Evolutionary conservation across 1,284 basidiomycete species (phyloP).

Genomic region (Marasmius oreades): DNA sequence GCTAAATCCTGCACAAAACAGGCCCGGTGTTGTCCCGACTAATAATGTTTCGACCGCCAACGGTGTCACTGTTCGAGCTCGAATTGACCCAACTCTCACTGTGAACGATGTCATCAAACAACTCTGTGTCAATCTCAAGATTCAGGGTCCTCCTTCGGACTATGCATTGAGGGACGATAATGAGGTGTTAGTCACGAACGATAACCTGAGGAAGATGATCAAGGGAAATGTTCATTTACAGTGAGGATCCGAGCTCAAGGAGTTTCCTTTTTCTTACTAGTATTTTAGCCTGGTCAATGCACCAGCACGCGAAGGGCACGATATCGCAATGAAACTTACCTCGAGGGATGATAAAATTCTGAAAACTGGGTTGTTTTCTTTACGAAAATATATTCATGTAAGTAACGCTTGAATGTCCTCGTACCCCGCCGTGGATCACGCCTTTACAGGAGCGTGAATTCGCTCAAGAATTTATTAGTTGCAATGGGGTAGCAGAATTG

Average conservation of each 20-base stretch:
- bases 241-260: constrained; percentile 41
- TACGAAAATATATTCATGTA: constrained; percentile 83
- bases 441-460: constrained; percentile 79
- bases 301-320: constrained; percentile 77
- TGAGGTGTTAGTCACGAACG: constrained; percentile 89
- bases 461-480: constrained; percentile 78
- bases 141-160: constrained; percentile 77
- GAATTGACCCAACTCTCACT: constrained; percentile 76
- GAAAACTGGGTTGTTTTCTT: constrained; percentile 70
- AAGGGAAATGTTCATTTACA: constrained; percentile 76
- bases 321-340: constrained; percentile 72
- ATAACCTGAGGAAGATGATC: constrained; percentile 82
- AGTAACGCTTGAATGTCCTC: constrained; percentile 16
- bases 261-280: background rate
- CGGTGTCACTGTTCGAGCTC: constrained; percentile 68
- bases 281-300: constrained; percentile 69
- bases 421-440: constrained; percentile 1
- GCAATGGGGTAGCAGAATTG: constrained; percentile 75
- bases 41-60: constrained; percentile 76
- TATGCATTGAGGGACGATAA: constrained; percentile 87
- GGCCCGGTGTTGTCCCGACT: constrained; percentile 60
- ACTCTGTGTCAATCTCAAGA: constrained; percentile 76
- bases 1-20: constrained; percentile 32
- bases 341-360: constrained; percentile 60
- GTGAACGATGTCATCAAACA: constrained; percentile 80